These are phyloP conservation scores for Myxozyma sirexii DNA, from an alignment of 805 yeast species.

Conservation along the genomic window DNA sequence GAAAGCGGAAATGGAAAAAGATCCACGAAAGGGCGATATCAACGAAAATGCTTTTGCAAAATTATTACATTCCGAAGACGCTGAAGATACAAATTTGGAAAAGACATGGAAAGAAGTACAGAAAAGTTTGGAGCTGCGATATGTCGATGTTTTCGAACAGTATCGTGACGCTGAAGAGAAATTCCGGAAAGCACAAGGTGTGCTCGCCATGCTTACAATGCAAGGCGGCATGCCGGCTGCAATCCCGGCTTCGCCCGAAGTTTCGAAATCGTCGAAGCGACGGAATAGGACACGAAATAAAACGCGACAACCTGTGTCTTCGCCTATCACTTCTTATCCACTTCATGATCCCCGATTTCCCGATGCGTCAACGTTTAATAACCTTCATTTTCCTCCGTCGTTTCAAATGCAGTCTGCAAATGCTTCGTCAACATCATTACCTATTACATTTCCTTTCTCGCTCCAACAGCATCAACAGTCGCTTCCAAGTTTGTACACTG, in stretches of 20 bases:
- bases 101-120: constrained; percentile 44
- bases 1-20: constrained; percentile 27
- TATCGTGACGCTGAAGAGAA: constrained; percentile 40
- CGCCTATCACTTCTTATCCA: constrained; percentile 34
- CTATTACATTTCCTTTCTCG: constrained; percentile 1
- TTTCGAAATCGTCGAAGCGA: constrained; percentile 25
- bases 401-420: neutral
- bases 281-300: constrained; percentile 24
- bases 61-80: constrained; percentile 37
- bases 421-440: constrained; percentile 13
- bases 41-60: constrained; percentile 35
- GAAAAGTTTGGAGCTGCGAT: constrained; percentile 43
- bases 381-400: constrained; percentile 18
- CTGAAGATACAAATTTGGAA: constrained; percentile 38
- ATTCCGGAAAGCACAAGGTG: constrained; percentile 25
- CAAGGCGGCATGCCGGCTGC: neutral
- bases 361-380: constrained; percentile 34
- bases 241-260: constrained; percentile 5
- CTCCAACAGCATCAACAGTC: constrained; percentile 9
- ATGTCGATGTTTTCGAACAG: constrained; percentile 42
- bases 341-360: constrained; percentile 35
- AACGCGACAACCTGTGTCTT: constrained; percentile 23
- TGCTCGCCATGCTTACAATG: constrained; percentile 29
- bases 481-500: constrained; percentile 7
- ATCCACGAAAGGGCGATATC: constrained; percentile 24